These are phyloP conservation scores for Amylocystis lapponica DNA, from an alignment of 768 basidiomycete genomes.

Conservation along the genomic window DNA sequence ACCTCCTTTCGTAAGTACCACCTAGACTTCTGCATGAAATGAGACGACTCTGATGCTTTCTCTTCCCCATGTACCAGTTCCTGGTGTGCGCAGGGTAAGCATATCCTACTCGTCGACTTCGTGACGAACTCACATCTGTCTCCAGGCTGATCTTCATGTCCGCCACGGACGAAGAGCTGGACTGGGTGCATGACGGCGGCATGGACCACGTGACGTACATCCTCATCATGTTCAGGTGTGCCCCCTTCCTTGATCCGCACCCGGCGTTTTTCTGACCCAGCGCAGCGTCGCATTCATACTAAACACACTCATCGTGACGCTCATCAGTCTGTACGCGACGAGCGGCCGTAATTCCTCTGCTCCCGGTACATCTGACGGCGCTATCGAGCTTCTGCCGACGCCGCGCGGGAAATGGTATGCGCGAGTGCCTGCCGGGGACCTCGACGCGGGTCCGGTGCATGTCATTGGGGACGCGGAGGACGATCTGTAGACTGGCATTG, in stretches of 20 bases:
- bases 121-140: neutral
- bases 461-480: conserved; percentile 48
- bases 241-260: neutral
- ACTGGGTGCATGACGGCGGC: conserved; percentile 57
- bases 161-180: conserved; percentile 87
- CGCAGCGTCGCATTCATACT: conserved; percentile 68
- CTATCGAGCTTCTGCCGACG: conserved; percentile 37
- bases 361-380: conserved; percentile 21
- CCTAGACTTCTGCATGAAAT: conserved; percentile 3
- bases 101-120: neutral
- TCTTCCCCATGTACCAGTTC: conserved; percentile 37
- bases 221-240: conserved; percentile 76
- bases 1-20: conserved; percentile 74
- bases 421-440: conserved; percentile 42
- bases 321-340: conserved; percentile 64
- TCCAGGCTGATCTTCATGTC: conserved; percentile 83
- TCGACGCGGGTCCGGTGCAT: conserved; percentile 27
- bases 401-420: conserved; percentile 57
- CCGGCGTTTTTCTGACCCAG: neutral
- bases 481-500: neutral
- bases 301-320: conserved; percentile 65
- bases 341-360: conserved; percentile 51
- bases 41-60: neutral
- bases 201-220: conserved; percentile 94
- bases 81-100: conserved; percentile 68